Base-by-base conservation (phyloP, 2,329 filamentous ascomycete species). In the Aspergillus aculeatus region DNA sequence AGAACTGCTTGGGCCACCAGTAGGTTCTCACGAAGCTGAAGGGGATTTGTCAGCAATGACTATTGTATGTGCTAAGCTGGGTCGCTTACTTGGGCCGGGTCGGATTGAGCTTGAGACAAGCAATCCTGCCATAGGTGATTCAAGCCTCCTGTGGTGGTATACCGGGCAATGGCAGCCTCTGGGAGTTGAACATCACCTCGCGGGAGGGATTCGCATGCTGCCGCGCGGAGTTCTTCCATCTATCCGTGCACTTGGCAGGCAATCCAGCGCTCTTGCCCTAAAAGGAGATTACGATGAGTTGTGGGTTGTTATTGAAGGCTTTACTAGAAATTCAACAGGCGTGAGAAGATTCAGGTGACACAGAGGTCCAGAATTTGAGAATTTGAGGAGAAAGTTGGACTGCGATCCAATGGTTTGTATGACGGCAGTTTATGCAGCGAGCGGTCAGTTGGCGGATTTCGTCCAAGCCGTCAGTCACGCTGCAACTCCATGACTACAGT, bases 11-110 rank as follows among this genome's bases (percentile, higher is more conserved):
- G 63, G 6, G 64, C 67, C 10, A 74, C 58, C 29, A 73, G 65
- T 3, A 78, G 62, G 54, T 66, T 69, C 62, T 77, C 71, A 26
- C 70, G 71, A 26, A 63, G 57, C 76, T 78, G 26, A 1, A 49
- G 4, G 19, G 1, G 23, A 35, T 35, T n/a, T 29, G 23, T 62
- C 19, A 64, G 57, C 47, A n/a, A 2, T 51, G 10, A 1, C 26
- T 10, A 2, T 21, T 9, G 26, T 24, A 4, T 6, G 3, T 14
- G 12, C 4, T 19, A 14, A 47, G 4, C 10, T 31, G 14, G 3
- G 16, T 2, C 14, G 19, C 67, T 64, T 64, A 75, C 73, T 56
- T 70, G 56, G 60, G 60, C 29, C 54, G 67, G 55, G 7, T 62
- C 61, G 14, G 59, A 60, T 26, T 62, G 58, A 38, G 66, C 60